Evolutionary conservation across 1,284 basidiomycete genomes (phyloP).

Genomic region (Kalmanozyma brasiliensis): DNA sequence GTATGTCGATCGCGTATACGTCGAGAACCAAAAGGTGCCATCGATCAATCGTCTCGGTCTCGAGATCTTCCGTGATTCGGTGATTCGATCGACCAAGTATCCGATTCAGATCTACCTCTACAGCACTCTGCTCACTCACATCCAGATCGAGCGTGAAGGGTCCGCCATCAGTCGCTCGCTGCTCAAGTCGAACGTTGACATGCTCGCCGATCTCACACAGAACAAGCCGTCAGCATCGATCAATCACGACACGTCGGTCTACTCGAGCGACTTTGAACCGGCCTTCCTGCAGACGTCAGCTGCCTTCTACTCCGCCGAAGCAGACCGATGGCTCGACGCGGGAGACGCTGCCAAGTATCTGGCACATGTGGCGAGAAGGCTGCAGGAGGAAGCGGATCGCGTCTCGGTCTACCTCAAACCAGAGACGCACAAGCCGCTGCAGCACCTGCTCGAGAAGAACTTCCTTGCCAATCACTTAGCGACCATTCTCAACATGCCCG

Average conservation of each 20-base stretch:
- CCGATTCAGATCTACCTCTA: slow-evolving; percentile 87
- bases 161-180: slow-evolving; percentile 90
- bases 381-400: slow-evolving; percentile 85
- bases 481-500: slow-evolving; percentile 80
- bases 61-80: slow-evolving; percentile 83
- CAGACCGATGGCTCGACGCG: slow-evolving; percentile 76
- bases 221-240: slow-evolving; percentile 27
- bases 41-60: slow-evolving; percentile 84
- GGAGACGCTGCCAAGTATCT: slow-evolving; percentile 87
- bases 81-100: slow-evolving; percentile 73
- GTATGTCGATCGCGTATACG: slow-evolving; percentile 77
- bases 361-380: slow-evolving; percentile 81
- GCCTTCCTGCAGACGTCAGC: slow-evolving; percentile 81
- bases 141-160: slow-evolving; percentile 91
- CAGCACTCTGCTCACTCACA: slow-evolving; percentile 83
- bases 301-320: slow-evolving; percentile 83
- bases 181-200: slow-evolving; percentile 86
- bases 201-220: slow-evolving; percentile 78
- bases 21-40: slow-evolving; percentile 67
- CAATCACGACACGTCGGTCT: slow-evolving; percentile 73
- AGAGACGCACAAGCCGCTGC: slow-evolving; percentile 78
- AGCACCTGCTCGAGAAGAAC: slow-evolving; percentile 79
- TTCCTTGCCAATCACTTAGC: slow-evolving; percentile 82
- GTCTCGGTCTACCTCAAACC: slow-evolving; percentile 89
- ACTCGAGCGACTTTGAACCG: slow-evolving; percentile 86